Conservation (phyloP, 129 eudicot species). For the Rutidosis leptorrhynchoides region DNA sequence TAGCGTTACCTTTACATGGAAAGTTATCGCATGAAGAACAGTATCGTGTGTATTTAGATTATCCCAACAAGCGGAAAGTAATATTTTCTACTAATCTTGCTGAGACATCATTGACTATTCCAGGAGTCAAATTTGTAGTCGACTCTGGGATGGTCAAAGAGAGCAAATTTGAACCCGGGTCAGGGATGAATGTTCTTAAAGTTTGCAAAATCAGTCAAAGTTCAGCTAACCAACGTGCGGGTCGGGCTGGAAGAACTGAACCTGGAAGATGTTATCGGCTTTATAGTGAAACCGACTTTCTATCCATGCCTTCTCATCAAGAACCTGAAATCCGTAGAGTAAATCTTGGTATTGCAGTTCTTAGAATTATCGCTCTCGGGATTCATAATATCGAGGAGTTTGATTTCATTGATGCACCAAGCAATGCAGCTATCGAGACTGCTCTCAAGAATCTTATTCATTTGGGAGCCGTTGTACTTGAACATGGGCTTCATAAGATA, state of each 20-base stretch:
- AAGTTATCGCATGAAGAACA: constrained; percentile 80
- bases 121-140: constrained; percentile 85
- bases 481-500: constrained; percentile 41
- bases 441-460: constrained; percentile 72
- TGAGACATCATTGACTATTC: constrained; percentile 93
- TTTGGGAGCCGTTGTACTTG: constrained; percentile 59
- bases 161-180: constrained; percentile 67
- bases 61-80: constrained; percentile 70
- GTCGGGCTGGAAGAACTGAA: constrained; percentile 95
- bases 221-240: constrained; percentile 89
- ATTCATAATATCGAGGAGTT: constrained; percentile 47
- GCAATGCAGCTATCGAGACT: constrained; percentile 54
- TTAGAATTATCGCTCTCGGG: constrained; percentile 78
- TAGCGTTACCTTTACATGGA: constrained; percentile 81
- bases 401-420: constrained; percentile 86
- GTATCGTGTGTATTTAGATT: constrained; percentile 45
- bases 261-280: constrained; percentile 86
- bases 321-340: constrained; percentile 94
- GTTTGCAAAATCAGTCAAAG: constrained; percentile 78
- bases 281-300: constrained; percentile 53
- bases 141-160: constrained; percentile 92
- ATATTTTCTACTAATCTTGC: constrained; percentile 90
- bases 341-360: constrained; percentile 88
- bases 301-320: constrained; percentile 63
- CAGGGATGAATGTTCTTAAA: constrained; percentile 82